phyloP scores from a whole-genome alignment of 2,329 filamentous ascomycete genomes.

The Lachnellula arida region DNA sequence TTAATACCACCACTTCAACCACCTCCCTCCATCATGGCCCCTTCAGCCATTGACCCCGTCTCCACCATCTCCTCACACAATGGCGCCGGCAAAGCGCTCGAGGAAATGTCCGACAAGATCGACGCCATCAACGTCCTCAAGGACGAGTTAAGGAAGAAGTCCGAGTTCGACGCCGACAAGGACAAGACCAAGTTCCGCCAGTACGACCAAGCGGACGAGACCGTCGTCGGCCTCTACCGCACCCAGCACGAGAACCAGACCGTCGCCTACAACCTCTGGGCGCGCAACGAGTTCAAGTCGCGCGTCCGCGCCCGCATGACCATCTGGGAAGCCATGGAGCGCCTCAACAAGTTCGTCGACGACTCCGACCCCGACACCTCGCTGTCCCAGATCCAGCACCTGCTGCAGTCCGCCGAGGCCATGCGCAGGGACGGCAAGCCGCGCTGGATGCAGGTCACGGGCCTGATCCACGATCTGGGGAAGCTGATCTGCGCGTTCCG shows the following conservation, averaged over 20 bases:
- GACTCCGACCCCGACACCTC: conserved; percentile 87
- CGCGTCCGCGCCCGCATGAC: conserved; percentile 69
- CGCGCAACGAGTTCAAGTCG: conserved; percentile 65
- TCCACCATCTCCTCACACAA: conserved; percentile 2
- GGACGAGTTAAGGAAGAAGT: conserved; percentile 40
- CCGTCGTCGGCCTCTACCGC: conserved; percentile 81
- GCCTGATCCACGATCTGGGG: conserved; percentile 74
- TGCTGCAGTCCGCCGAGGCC: conserved; percentile 83
- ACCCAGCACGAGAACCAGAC: conserved; percentile 70
- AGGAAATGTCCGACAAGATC: conserved; percentile 44
- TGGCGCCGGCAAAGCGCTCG: conserved; percentile 34
- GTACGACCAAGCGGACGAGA: conserved; percentile 76
- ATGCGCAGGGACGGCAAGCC: conserved; percentile 82
- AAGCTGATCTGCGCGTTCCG: conserved; percentile 72
- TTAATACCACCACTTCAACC: too few species aligned
- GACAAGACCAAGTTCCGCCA: conserved; percentile 78
- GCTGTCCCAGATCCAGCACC: conserved; percentile 83
- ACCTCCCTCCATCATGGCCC: conserved; percentile 17
- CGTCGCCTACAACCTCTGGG: conserved; percentile 78
- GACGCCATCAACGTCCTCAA: conserved; percentile 52
- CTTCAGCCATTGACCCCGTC: conserved; percentile 19
- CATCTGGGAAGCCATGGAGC: conserved; percentile 89
- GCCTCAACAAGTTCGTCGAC: conserved; percentile 85
- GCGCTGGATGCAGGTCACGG: conserved; percentile 75
- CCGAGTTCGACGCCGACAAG: conserved; percentile 68